Evolutionary conservation across 2,329 filamentous ascomycete genomes (phyloP), one percentile per base, ranked within the genome.

Genomic region (Trichoderma hamatum): DNA sequence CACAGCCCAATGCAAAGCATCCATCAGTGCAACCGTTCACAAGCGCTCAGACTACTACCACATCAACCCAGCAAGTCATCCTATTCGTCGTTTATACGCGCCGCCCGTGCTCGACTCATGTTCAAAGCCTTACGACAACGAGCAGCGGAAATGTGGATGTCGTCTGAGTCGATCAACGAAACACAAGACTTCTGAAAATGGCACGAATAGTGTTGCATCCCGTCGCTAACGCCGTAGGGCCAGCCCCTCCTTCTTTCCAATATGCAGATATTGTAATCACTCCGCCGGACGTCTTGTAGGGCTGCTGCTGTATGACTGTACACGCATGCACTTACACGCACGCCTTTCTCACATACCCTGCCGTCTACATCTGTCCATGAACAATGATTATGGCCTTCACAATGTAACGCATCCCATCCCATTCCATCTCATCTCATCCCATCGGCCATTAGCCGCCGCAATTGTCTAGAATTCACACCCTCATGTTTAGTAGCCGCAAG

Each of bases 341-440:
- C 21, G 16, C 13, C 21, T 54, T 28, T 28, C 51, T 28, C 46
- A 5, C 43, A 43, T 46, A 19, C 43, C n/a, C 39, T 19, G 14
- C 39, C 39, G 5, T 46, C 16, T 21, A 16, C 46, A 46, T 62
- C 43, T 62, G 7, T 43, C 59, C 59, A 62, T 34, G 21, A 13
- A n/a, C 39, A 3, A 43, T 43, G 39, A 43, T 19, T 51, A 13
- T 36, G 51, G 28, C 63, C 28, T 66, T 30, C 4, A 14, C 28
- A 54, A 67, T 67, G 63, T 67, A 59, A 67, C 63, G 28, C 63
- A 67, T 21, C 62, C 13, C 63, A 66, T 58, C 39, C 58, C 54
- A n/a, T 24, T 39, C 51, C 63, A 59, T 67, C 63, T n/a, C 63
- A 66, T 58, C 39, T 51, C 54, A n/a, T 24, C 39, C 51, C 63